Evolutionary conservation across 1,284 basidiomycete species (phyloP).

Genomic region (Tilletia horrida): DNA sequence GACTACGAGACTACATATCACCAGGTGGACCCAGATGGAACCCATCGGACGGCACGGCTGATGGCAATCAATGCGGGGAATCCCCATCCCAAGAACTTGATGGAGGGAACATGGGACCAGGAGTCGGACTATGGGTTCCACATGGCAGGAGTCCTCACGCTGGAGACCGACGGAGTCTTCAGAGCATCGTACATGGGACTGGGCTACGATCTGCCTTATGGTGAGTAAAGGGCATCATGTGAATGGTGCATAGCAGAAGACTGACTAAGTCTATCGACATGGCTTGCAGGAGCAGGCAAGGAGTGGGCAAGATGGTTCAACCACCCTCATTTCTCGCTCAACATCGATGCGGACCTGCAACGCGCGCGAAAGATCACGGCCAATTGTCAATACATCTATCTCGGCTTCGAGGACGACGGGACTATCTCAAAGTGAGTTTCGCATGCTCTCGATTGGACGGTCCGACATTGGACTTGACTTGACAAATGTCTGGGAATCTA

Average conservation of each 20-base stretch:
- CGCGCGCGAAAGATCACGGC: slow-evolving; percentile 27
- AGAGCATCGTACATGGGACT: slow-evolving; percentile 34
- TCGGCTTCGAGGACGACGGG: slow-evolving; percentile 43
- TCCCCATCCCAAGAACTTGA: slow-evolving; percentile 1
- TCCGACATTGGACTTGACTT: neutral
- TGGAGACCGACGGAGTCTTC: slow-evolving; percentile 39
- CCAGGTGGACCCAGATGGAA: slow-evolving; percentile 11
- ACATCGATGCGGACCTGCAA: slow-evolving; percentile 29
- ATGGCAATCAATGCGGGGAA: slow-evolving; percentile 3
- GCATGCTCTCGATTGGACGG: neutral
- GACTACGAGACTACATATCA: slow-evolving; percentile 8
- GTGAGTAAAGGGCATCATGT: neutral
- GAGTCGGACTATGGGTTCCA: slow-evolving; percentile 36
- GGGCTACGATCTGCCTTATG: slow-evolving; percentile 42
- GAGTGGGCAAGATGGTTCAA: slow-evolving; percentile 45
- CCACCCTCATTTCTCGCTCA: slow-evolving; percentile 41
- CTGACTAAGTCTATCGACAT: neutral
- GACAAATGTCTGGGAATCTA: neutral
- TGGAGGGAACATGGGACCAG: slow-evolving; percentile 14
- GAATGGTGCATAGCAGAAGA: no score
- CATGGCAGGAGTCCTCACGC: slow-evolving; percentile 35
- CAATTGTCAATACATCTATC: slow-evolving; percentile 29
- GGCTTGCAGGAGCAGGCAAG: slow-evolving; percentile 26
- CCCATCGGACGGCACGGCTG: neutral
- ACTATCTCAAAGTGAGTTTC: slow-evolving; percentile 36